Conservation (phyloP, 345 rosid species). For the Nephelium lappaceum region DNA sequence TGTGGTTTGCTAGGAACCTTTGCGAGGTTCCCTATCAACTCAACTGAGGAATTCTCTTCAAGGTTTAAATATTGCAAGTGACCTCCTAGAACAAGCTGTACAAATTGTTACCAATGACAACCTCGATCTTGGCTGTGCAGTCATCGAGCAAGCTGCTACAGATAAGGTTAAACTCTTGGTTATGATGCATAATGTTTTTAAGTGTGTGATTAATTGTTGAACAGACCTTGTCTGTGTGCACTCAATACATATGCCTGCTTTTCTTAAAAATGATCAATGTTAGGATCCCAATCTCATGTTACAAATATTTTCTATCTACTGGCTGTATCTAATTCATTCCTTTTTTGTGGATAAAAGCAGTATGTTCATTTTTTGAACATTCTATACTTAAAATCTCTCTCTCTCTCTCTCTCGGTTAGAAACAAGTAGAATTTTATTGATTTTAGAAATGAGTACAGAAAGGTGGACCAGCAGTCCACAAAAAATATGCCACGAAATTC, state of each 20-base stretch:
- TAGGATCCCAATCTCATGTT: not conserved
- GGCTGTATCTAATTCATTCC: not conserved
- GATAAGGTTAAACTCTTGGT: constrained; percentile 62
- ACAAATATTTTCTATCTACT: too few species aligned
- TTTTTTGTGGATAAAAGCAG: not conserved
- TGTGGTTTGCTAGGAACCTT: constrained; percentile 71
- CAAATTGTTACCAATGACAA: constrained; percentile 97
- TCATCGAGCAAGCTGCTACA: constrained; percentile 95
- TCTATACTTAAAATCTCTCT: not conserved
- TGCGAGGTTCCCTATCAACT: constrained; percentile 85
- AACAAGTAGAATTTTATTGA: not conserved
- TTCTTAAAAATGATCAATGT: not conserved
- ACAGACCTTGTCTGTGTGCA: not conserved
- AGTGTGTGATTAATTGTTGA: not conserved
- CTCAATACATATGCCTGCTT: not conserved
- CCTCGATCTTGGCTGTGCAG: constrained; percentile 99
- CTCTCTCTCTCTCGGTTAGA: not conserved
- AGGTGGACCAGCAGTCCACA: not conserved
- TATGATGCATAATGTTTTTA: not conserved
- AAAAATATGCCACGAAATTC: not conserved
- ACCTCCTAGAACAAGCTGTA: constrained; percentile 86
- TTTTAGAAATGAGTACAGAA: not conserved
- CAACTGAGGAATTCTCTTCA: constrained; percentile 81
- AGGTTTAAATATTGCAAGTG: constrained; percentile 62
- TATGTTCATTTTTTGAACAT: not conserved